Conservation (phyloP, 2,329 filamentous ascomycete genomes). For the Blumeria graminis region DNA sequence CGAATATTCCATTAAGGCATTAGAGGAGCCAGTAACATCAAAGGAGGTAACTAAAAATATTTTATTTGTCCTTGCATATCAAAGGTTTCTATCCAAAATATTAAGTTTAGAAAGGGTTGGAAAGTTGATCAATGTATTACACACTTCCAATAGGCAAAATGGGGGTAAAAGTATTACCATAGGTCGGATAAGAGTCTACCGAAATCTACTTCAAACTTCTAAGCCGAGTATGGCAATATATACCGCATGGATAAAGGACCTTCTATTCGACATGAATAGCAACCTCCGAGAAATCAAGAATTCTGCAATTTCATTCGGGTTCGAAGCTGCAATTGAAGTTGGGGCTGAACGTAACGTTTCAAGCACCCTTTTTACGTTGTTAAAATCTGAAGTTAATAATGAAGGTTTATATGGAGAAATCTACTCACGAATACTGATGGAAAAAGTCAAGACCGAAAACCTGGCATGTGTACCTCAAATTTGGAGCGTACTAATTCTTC, state of each 20-base stretch:
- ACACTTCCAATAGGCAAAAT: constrained; percentile 47
- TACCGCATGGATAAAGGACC: constrained; percentile 56
- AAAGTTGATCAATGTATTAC: constrained; percentile 44
- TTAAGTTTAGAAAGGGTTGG: constrained; percentile 50
- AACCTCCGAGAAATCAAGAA: constrained; percentile 50
- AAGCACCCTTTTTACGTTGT: constrained; percentile 39
- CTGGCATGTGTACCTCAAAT: constrained; percentile 56
- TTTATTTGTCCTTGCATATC: constrained; percentile 56
- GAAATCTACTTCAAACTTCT: constrained; percentile 48
- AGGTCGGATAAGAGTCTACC: constrained; percentile 56
- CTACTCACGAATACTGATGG: constrained; percentile 39
- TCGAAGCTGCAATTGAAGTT: constrained; percentile 42
- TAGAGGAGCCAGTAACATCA: constrained; percentile 41
- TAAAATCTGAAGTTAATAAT: constrained; percentile 21
- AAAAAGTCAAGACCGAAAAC: constrained; percentile 41
- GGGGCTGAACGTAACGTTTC: constrained; percentile 45
- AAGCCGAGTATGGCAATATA: constrained; percentile 45
- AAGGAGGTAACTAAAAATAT: constrained; percentile 62
- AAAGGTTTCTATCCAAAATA: constrained; percentile 51
- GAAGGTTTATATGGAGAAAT: constrained; percentile 36
- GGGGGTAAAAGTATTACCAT: constrained; percentile 62
- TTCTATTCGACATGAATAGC: constrained; percentile 65
- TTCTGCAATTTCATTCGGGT: constrained; percentile 50
- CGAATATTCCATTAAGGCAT: constrained; percentile 52
- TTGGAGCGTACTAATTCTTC: constrained; percentile 62